A percentile compares a stretch with the other conserved stretches of the same genome.
Evolutionary conservation across 257 asterid genomes (phyloP).

Genomic region (Gentiana macrophylla): DNA sequence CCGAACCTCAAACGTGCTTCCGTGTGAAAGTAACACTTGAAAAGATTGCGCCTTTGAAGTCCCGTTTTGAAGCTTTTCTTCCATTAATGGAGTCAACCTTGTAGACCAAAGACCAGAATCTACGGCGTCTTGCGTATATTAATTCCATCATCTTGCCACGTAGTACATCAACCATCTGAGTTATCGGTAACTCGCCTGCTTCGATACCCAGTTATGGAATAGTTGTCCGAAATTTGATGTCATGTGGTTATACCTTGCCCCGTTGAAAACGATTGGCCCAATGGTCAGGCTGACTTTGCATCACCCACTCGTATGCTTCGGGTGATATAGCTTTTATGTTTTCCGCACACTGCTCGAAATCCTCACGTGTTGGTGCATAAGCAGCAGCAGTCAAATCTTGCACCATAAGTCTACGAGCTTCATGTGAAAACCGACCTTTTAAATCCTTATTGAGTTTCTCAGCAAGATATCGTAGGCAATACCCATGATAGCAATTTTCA

Average conservation of each 20-base stretch:
- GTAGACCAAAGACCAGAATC: conserved; percentile 77
- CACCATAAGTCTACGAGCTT: conserved; percentile 93
- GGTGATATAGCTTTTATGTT: conserved; percentile 89
- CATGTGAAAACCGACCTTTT: conserved; percentile 91
- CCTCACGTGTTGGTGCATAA: conserved; percentile 61
- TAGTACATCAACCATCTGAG: conserved; percentile 91
- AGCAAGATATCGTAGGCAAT: conserved; percentile 87
- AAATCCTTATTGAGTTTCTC: conserved; percentile 89
- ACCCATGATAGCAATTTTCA: conserved; percentile 75
- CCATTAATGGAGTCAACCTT: conserved; percentile 70
- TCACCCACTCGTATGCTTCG: conserved; percentile 90
- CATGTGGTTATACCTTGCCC: conserved; percentile 86
- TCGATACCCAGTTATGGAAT: conserved; percentile 86
- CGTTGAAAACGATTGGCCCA: conserved; percentile 89
- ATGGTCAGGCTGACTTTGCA: conserved; percentile 69
- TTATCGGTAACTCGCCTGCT: conserved; percentile 89
- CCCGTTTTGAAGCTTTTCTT: conserved; percentile 78
- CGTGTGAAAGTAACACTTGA: conserved; percentile 36
- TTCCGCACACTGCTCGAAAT: conserved; percentile 51
- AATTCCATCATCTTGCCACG: conserved; percentile 93
- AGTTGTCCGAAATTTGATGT: conserved; percentile 83
- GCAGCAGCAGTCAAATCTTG: conserved; percentile 96
- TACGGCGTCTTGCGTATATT: conserved; percentile 57
- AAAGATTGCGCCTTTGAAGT: conserved; percentile 43
- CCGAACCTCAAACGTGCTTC: conserved; percentile 61